These are phyloP conservation scores for Citrullus colocynthis DNA, from an alignment of 306 rosid genomes.

Conservation along the genomic window DNA sequence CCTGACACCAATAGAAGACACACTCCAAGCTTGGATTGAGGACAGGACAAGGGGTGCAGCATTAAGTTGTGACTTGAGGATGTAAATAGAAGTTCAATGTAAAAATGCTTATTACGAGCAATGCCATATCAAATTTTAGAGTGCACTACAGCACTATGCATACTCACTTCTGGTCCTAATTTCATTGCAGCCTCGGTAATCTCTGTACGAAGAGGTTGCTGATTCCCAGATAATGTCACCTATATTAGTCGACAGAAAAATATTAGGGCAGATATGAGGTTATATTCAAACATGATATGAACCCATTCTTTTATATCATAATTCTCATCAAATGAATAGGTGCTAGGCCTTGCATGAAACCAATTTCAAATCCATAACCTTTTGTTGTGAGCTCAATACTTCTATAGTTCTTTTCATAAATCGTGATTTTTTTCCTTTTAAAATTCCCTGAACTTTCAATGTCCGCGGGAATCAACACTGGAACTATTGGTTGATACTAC, in stretches of 20 bases:
- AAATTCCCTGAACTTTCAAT: not conserved
- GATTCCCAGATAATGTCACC: conserved; percentile 84
- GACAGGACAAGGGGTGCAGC: not conserved
- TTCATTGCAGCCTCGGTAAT: conserved; percentile 86
- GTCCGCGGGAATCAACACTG: not conserved
- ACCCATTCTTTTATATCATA: not conserved
- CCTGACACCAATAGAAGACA: not conserved
- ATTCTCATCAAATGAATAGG: not conserved
- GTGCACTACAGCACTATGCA: not conserved
- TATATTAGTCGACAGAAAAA: conserved; percentile 15
- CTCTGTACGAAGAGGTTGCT: conserved; percentile 67
- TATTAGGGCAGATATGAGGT: not conserved
- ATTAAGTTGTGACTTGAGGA: not conserved
- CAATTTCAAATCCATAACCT: not conserved
- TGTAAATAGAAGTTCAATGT: not conserved
- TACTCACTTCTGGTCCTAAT: conserved; percentile 74
- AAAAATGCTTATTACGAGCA: not conserved
- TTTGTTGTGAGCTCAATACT: not conserved
- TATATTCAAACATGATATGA: not conserved
- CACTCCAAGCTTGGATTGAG: not conserved
- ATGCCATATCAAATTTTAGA: not conserved
- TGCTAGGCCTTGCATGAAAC: not conserved
- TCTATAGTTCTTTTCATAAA: not conserved
- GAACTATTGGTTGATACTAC: not conserved
- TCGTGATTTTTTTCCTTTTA: not conserved